Conservation (phyloP, 495 filamentous ascomycete species). For the Entonaema liquescens region DNA sequence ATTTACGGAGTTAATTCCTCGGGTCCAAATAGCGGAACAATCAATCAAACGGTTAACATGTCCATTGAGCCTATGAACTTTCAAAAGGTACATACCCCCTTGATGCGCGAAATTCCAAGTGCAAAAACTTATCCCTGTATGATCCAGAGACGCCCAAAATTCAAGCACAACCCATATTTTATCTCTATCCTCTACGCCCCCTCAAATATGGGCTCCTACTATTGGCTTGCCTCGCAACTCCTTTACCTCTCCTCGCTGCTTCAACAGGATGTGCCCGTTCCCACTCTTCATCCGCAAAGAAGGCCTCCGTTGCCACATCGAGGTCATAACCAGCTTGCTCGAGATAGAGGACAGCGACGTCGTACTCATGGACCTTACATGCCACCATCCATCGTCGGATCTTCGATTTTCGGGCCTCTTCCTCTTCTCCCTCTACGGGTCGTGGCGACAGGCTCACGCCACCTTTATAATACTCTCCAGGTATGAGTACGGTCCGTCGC, state of each 20-base stretch:
- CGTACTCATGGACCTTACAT: conserved; percentile 76
- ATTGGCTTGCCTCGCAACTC: conserved; percentile 44
- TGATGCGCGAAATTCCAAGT: conserved; percentile 19
- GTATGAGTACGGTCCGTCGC: conserved; percentile 72
- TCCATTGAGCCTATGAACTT: not conserved
- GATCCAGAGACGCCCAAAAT: conserved; percentile 8
- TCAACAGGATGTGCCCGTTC: conserved; percentile 71
- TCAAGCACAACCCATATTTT: not conserved
- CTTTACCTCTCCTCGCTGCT: conserved; percentile 48
- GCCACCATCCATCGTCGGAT: conserved; percentile 76
- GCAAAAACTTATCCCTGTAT: conserved; percentile 27
- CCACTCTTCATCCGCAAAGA: conserved; percentile 74
- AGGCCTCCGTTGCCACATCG: conserved; percentile 66
- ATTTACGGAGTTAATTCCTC: conserved; percentile 16
- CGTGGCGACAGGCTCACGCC: conserved; percentile 69
- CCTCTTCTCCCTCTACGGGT: conserved; percentile 73
- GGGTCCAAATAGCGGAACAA: not conserved
- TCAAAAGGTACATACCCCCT: conserved; percentile 1
- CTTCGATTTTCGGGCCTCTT: conserved; percentile 69
- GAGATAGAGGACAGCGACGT: conserved; percentile 75
- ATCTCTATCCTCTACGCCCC: conserved; percentile 15
- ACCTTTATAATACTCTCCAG: conserved; percentile 68
- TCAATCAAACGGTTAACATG: conserved; percentile 26
- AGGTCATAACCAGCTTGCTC: conserved; percentile 71
- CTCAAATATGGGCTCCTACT: conserved; percentile 23